Percentiles rank a stretch among this genome's conserved stretches.
phyloP scores from a whole-genome alignment of 345 rosid genomes.

The Pseudoturritis turrita region DNA sequence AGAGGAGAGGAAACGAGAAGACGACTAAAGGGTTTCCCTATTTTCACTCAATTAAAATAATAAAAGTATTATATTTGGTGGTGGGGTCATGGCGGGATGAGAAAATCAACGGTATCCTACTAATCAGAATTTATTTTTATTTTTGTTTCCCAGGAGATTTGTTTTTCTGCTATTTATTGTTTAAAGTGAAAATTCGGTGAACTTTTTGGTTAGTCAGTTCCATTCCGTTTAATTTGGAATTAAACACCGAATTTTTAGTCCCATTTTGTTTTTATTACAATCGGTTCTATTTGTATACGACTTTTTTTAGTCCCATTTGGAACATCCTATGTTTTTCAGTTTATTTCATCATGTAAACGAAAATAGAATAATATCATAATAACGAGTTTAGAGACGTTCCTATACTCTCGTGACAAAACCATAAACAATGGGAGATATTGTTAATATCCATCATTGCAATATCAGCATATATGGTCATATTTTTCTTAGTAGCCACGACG shows the following conservation, averaged over 20 bases:
- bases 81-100: conserved; percentile 17
- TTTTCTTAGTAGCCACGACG: conserved; percentile 25
- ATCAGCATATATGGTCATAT: not conserved
- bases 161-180: not conserved
- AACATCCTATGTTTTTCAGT: too few relatives aligned
- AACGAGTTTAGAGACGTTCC: too few relatives aligned
- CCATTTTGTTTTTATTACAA: too few relatives aligned
- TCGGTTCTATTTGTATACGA: too few relatives aligned
- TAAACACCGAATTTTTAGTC: not conserved
- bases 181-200: not conserved
- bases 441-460: not conserved
- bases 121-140: not conserved
- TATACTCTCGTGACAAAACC: not conserved
- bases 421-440: not conserved
- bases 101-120: conserved; percentile 1
- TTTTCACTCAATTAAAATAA: not conserved
- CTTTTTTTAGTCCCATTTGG: too few relatives aligned
- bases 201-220: not conserved
- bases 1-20: not conserved
- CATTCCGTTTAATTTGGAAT: not conserved
- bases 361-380: not conserved
- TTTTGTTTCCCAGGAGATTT: not conserved
- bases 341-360: too few relatives aligned
- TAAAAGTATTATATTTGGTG: not conserved
- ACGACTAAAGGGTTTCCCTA: not conserved